Evolutionary conservation across 1,139 yeast genomes (phyloP).

Genomic region (Magnusiomyces paraingens): DNA sequence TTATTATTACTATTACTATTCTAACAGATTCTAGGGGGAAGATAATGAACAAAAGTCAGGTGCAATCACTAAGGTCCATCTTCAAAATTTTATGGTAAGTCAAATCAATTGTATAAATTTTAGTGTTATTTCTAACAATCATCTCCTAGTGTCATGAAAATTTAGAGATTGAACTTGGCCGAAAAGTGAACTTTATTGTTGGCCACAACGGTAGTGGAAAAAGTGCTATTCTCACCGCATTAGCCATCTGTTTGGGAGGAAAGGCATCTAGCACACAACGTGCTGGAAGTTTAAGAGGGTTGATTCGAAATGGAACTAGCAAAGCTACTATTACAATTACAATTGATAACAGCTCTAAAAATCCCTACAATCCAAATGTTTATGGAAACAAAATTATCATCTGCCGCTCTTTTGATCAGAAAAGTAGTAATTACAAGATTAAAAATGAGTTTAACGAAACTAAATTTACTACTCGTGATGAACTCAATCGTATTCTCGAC

Average conservation of each 20-base stretch:
- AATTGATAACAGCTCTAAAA: slow-evolving; percentile 52
- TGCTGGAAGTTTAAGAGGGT: slow-evolving; percentile 60
- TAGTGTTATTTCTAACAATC: not conserved
- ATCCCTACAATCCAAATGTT: slow-evolving; percentile 54
- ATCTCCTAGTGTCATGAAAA: slow-evolving; percentile 60
- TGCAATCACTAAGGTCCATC: slow-evolving; percentile 22
- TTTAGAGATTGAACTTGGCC: slow-evolving; percentile 71
- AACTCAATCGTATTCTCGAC: slow-evolving; percentile 60
- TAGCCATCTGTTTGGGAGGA: slow-evolving; percentile 89
- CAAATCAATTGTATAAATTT: no score
- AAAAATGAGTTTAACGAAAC: slow-evolving; percentile 46
- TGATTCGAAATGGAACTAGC: slow-evolving; percentile 72
- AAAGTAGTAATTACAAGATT: slow-evolving; percentile 48
- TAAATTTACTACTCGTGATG: slow-evolving; percentile 55
- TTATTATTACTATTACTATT: no score
- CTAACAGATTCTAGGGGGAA: not conserved
- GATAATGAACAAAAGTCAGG: slow-evolving; percentile 18
- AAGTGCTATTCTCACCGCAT: slow-evolving; percentile 76
- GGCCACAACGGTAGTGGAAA: slow-evolving; percentile 91
- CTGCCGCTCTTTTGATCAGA: slow-evolving; percentile 44
- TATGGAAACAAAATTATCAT: slow-evolving; percentile 66
- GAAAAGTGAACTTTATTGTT: slow-evolving; percentile 80
- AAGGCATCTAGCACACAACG: slow-evolving; percentile 87
- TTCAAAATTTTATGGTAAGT: slow-evolving; percentile 29
- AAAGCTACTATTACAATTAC: slow-evolving; percentile 56